These are phyloP conservation scores for Trametes sp. DNA, from an alignment of 1,284 basidiomycete genomes.

Conservation along the genomic window DNA sequence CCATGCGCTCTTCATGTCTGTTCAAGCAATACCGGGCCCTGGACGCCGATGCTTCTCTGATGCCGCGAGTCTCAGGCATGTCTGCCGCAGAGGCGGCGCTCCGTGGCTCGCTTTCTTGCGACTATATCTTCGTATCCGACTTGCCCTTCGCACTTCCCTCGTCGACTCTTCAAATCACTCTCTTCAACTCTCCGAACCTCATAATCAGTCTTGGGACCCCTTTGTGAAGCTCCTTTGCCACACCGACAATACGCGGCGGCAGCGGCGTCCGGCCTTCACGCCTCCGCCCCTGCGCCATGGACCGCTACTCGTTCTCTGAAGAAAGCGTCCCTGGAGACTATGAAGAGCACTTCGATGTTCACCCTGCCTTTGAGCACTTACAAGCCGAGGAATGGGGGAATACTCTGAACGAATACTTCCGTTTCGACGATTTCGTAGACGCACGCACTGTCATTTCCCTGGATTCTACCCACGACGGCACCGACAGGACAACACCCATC, in stretches of 20 bases:
- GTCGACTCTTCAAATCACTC: too few species aligned
- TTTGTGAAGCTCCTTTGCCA: too few species aligned
- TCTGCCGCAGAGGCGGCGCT: constrained; percentile 1
- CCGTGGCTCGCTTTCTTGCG: too few species aligned
- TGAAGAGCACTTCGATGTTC: background rate
- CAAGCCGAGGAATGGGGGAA: background rate
- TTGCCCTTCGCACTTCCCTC: too few species aligned
- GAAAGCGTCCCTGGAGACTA: background rate
- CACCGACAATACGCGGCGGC: too few species aligned
- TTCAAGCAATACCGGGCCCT: too few species aligned
- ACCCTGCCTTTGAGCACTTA: background rate
- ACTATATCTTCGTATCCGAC: background rate
- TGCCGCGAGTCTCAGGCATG: constrained; percentile 8
- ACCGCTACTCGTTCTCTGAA: background rate
- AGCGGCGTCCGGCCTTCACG: too few species aligned
- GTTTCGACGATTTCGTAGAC: too few species aligned
- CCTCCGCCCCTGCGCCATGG: background rate
- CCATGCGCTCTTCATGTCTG: background rate
- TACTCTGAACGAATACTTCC: too few species aligned
- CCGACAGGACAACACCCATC: too few species aligned
- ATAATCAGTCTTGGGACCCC: too few species aligned
- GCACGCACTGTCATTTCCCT: background rate
- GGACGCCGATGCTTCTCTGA: background rate
- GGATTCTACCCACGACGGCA: background rate
- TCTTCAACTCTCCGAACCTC: too few species aligned